Evolutionary conservation across 352 stramenopile species (phyloP).

Genomic region (Aphanomyces stellatus): DNA sequence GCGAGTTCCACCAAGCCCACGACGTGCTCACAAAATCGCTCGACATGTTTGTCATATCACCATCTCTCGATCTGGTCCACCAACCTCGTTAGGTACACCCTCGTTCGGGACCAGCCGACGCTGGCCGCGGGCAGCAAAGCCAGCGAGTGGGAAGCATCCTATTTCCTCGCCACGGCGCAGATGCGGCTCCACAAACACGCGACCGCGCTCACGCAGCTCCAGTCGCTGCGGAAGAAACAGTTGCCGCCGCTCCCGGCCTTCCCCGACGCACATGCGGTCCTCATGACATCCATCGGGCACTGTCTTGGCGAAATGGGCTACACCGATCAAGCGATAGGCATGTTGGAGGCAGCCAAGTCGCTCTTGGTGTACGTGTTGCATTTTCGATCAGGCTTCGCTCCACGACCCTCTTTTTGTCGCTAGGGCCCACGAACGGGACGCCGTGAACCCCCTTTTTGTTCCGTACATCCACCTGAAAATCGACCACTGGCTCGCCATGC

Average conservation of each 20-base stretch:
- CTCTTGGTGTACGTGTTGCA: slow-evolving; percentile 2
- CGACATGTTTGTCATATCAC: background rate
- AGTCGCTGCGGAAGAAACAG: background rate
- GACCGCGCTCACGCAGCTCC: background rate
- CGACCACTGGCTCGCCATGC: slow-evolving; percentile 4
- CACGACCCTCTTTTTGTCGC: too few relatives aligned
- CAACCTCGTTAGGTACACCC: too few relatives aligned
- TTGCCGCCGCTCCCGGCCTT: background rate
- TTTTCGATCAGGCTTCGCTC: too few relatives aligned
- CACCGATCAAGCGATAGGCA: background rate
- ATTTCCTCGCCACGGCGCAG: slow-evolving; percentile 6
- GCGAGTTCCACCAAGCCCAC: slow-evolving; percentile 15
- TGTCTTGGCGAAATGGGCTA: slow-evolving; percentile 16
- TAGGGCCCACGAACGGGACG: background rate
- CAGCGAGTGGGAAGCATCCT: background rate
- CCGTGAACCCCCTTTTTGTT: background rate
- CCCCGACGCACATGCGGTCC: background rate
- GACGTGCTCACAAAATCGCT: background rate
- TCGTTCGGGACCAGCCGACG: too few relatives aligned
- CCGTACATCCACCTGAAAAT: slow-evolving; percentile 16
- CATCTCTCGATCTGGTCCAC: background rate
- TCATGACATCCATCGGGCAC: slow-evolving; percentile 8
- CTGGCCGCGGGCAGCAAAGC: background rate
- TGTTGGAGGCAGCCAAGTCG: slow-evolving; percentile 5
- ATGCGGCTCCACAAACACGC: background rate